Base-by-base conservation (phyloP, 371 early-diverging fungal genomes). In the Mucor lusitanicus region DNA sequence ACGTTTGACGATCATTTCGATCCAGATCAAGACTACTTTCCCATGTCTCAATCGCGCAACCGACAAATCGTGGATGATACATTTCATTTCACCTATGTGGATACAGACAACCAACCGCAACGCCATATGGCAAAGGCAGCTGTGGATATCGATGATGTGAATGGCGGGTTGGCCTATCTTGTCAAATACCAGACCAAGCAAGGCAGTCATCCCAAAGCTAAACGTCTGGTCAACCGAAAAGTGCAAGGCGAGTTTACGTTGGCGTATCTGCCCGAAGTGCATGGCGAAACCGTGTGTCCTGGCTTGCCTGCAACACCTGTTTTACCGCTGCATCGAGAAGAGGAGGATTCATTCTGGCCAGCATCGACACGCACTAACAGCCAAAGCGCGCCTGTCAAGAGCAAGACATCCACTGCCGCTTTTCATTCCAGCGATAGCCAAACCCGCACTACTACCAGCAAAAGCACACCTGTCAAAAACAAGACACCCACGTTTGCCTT, bases 31-130 rank as follows among this genome's bases (percentile, higher is more conserved):
- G 67, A 71, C 8, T 67, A 59, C 19, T 66, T 67, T 23, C 67
- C 71, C n/a, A 15, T 63, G 17, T 59, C 71, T 25, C 67, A 67
- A 42, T 32, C 61, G 12, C 53, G 61, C 1, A 46, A 35, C 21
- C 46, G 60, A 13, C 21, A 46, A n/a, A 61, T 68, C 3, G 25
- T 12, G 1, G n/a, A 71, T 13, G 64, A 64, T 3, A 56, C 50
- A 19, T 71, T 71, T 33, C 64, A 63, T 25, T 84, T 74, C 32
- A 76, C 80, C 3, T 84, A 74, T 65, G 40, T 84, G 1, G 67
- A 78, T 55, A 42, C 58, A 27, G 48, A 61, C 0, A 55, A 64
- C 3, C 19, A 75, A 5, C 66, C 66, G 12, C 78, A 78, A 0
- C 40, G 69, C 6, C 75, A 72, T 35, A 40, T 63, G 3, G 63